Evolutionary conservation across 106 monocot genomes (phyloP).

Genomic region (Phalaenopsis aphrodite): DNA sequence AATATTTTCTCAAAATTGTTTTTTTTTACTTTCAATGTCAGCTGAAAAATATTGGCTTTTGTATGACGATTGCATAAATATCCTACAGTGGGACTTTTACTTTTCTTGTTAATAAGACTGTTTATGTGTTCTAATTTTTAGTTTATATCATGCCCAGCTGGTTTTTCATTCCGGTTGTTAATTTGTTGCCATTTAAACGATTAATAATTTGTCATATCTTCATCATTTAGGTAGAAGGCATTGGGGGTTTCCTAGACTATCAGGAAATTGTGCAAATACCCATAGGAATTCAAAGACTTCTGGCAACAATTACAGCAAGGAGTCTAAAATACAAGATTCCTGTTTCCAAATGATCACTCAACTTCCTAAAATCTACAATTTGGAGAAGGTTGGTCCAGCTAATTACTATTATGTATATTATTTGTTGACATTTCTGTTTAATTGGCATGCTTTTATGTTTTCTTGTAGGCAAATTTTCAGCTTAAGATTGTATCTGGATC

Average conservation of each 20-base stretch:
- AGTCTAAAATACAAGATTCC: conserved; percentile 30
- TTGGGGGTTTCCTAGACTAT: conserved; percentile 39
- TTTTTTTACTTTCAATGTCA: neutral
- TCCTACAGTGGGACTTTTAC: neutral
- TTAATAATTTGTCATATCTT: neutral
- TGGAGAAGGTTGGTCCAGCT: conserved; percentile 15
- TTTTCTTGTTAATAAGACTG: neutral
- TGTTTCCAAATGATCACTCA: conserved; percentile 41
- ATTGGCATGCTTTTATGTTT: neutral
- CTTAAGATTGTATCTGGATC: conserved; percentile 44
- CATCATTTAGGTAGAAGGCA: neutral
- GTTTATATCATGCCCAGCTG: neutral
- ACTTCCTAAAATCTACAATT: conserved; percentile 35
- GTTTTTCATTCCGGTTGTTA: neutral
- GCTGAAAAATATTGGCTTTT: neutral
- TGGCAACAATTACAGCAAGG: neutral
- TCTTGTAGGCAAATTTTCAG: conserved; percentile 37
- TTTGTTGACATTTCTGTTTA: neutral
- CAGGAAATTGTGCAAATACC: conserved; percentile 13
- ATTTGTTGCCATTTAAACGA: neutral
- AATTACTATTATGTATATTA: neutral
- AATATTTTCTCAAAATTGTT: neutral
- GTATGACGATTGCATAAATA: neutral
- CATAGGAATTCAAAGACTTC: conserved; percentile 5
- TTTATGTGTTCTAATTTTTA: neutral